phyloP scores from a whole-genome alignment of 2,329 filamentous ascomycete genomes.

The Metarhizium guizhouense region DNA sequence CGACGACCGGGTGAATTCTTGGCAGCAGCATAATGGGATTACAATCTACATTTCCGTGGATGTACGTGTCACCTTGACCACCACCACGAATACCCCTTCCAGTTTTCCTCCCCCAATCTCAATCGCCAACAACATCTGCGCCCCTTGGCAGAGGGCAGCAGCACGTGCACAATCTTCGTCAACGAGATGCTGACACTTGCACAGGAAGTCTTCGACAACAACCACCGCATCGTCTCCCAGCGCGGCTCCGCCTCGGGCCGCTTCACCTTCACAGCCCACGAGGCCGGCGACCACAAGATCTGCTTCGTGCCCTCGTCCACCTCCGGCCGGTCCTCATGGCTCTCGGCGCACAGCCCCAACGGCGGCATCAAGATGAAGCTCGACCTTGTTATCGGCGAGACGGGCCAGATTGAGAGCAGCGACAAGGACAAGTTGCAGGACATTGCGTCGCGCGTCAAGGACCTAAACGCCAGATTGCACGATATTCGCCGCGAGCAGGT shows the following conservation, averaged over 20 bases:
- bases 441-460: constrained; percentile 78
- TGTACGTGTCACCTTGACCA: constrained; percentile 32
- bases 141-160: too few relatives aligned
- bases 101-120: too few relatives aligned
- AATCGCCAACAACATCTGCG: too few relatives aligned
- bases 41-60: constrained; percentile 89
- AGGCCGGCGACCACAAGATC: constrained; percentile 90
- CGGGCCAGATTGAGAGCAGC: constrained; percentile 82
- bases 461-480: constrained; percentile 76
- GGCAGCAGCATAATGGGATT: constrained; percentile 64
- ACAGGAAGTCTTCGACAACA: constrained; percentile 88
- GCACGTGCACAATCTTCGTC: too few relatives aligned
- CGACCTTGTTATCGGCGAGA: constrained; percentile 91
- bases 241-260: constrained; percentile 66
- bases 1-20: constrained; percentile 59
- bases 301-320: constrained; percentile 84
- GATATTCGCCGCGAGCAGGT: constrained; percentile 93
- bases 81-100: too few relatives aligned
- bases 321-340: constrained; percentile 61
- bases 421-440: constrained; percentile 92
- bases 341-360: constrained; percentile 53
- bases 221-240: constrained; percentile 91
- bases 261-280: constrained; percentile 93
- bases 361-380: constrained; percentile 77
- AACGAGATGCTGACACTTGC: background rate